These are phyloP conservation scores for Fagus crenata DNA, from an alignment of 306 rosid genomes.

Conservation along the genomic window DNA sequence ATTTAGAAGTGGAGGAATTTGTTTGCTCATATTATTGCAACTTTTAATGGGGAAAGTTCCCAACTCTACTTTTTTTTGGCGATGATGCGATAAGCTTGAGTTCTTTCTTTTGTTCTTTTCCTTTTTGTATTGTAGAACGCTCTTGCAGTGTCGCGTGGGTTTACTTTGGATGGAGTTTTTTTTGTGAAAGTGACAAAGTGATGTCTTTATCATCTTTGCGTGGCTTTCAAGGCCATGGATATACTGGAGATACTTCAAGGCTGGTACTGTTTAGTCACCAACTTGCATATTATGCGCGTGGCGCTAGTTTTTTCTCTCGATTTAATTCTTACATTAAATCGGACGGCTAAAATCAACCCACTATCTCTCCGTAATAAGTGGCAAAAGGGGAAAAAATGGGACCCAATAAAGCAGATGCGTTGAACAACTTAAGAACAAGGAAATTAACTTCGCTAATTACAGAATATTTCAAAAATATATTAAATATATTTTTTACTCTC, in stretches of 20 bases:
- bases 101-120: too few species aligned
- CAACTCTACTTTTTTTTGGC: too few species aligned
- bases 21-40: too few species aligned
- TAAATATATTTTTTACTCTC: too few species aligned
- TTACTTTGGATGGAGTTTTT: neutral
- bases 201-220: conserved; percentile 12
- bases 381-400: neutral
- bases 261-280: neutral
- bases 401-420: neutral
- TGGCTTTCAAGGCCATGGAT: conserved; percentile 9
- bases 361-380: neutral
- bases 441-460: too few species aligned
- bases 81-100: too few species aligned
- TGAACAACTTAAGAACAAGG: neutral
- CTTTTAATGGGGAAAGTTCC: too few species aligned
- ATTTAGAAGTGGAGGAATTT: too few species aligned
- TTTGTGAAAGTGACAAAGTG: neutral
- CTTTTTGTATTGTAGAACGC: neutral
- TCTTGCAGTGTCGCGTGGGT: neutral
- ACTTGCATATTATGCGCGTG: neutral
- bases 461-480: too few species aligned
- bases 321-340: neutral
- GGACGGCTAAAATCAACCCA: conserved; percentile 2
- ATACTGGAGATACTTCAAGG: too few species aligned
- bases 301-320: too few species aligned